phyloP scores from a whole-genome alignment of 2,329 filamentous ascomycete genomes.

The Neonectria faginata region DNA sequence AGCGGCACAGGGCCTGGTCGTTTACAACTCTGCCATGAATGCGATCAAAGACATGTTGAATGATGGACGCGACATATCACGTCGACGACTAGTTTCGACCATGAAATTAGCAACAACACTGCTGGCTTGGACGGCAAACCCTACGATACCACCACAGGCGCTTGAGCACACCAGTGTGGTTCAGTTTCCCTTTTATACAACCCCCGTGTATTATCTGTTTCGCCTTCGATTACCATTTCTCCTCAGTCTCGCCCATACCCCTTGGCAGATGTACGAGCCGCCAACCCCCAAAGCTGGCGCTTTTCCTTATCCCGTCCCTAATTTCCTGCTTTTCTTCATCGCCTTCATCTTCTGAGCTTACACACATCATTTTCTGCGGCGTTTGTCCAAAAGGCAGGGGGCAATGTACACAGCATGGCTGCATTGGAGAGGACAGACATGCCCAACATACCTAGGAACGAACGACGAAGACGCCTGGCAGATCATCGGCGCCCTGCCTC shows the following conservation, averaged over 20 bases:
- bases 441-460: conserved; percentile 6
- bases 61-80: conserved; percentile 11
- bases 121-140: conserved; percentile 16
- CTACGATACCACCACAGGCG: conserved; percentile 8
- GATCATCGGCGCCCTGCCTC: conserved; percentile 1
- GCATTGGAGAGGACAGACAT: conserved; percentile 20
- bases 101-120: conserved; percentile 14
- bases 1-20: not conserved
- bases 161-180: conserved; percentile 11
- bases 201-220: conserved; percentile 36
- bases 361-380: conserved; percentile 32
- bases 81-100: conserved; percentile 3
- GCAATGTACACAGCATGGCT: conserved; percentile 18
- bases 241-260: conserved; percentile 31
- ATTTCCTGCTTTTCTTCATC: conserved; percentile 9
- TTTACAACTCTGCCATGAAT: conserved; percentile 1
- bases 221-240: conserved; percentile 25
- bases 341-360: conserved; percentile 23
- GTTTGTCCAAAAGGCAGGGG: conserved; percentile 23
- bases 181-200: conserved; percentile 33
- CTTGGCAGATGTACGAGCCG: conserved; percentile 16
- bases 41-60: not conserved
- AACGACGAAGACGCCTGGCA: conserved; percentile 6
- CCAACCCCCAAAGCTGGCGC: conserved; percentile 30
- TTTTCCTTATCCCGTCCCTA: conserved; percentile 15